phyloP scores from a whole-genome alignment of 1,284 basidiomycete genomes.

The Cryptococcus sp. region DNA sequence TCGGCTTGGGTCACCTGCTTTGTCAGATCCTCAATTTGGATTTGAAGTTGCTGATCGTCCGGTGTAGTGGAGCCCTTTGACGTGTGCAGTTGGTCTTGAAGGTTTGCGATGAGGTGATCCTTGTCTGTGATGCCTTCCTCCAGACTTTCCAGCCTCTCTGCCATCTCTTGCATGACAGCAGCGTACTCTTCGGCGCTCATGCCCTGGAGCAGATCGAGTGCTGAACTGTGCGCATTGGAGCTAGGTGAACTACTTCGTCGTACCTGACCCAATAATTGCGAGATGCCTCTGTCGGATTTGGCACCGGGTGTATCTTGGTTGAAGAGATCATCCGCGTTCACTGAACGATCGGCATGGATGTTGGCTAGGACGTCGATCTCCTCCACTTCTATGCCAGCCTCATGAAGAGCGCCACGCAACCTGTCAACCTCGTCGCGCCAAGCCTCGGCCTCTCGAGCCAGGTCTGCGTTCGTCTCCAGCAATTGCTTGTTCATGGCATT shows the following conservation, averaged over 20 bases:
- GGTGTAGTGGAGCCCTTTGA: slow-evolving; percentile 1
- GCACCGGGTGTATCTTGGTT: not conserved
- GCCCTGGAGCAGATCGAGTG: slow-evolving; percentile 18
- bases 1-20: slow-evolving; percentile 32
- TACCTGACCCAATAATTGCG: not conserved
- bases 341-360: not conserved
- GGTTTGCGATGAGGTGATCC: slow-evolving; percentile 26
- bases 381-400: slow-evolving; percentile 38
- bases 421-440: slow-evolving; percentile 43
- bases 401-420: slow-evolving; percentile 29
- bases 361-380: slow-evolving; percentile 24
- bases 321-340: not conserved
- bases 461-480: slow-evolving; percentile 42
- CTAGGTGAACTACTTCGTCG: not conserved
- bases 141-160: slow-evolving; percentile 33
- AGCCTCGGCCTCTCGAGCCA: slow-evolving; percentile 44
- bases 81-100: slow-evolving; percentile 22
- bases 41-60: not conserved
- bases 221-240: not conserved
- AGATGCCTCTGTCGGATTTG: slow-evolving; percentile 4
- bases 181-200: slow-evolving; percentile 22
- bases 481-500: slow-evolving; percentile 52
- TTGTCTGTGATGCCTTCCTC: slow-evolving; percentile 35
- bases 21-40: slow-evolving; percentile 15
- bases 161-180: slow-evolving; percentile 32